A percentile compares a stretch with the other conserved stretches of the same genome.
Conservation (phyloP, 2,329 filamentous ascomycete species). For the Penicillium occitanis region DNA sequence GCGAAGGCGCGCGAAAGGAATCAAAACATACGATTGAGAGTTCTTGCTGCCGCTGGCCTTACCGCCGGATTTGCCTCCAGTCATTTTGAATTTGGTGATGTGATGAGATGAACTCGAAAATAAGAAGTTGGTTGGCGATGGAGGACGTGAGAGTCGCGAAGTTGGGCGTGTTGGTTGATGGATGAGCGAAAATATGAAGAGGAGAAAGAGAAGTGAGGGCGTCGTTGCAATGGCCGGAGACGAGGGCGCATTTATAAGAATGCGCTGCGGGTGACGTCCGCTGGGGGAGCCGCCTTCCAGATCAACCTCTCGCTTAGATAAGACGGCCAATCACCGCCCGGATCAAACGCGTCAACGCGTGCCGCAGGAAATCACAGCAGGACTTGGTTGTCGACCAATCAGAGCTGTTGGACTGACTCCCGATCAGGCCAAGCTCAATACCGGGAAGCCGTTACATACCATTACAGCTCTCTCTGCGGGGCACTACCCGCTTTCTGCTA, state of each 20-base stretch:
- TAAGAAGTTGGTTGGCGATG: slow-evolving; percentile 21
- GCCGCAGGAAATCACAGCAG: slow-evolving; percentile 9
- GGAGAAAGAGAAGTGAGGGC: slow-evolving; percentile 32
- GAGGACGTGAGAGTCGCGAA: slow-evolving; percentile 12
- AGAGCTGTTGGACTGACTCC: slow-evolving; percentile 24
- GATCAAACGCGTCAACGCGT: slow-evolving; percentile 32
- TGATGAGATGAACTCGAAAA: slow-evolving; percentile 30
- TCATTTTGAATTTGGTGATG: slow-evolving; percentile 75
- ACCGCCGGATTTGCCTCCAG: slow-evolving; percentile 99
- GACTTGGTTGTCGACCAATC: neutral
- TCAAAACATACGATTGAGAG: slow-evolving; percentile 79
- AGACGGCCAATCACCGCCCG: slow-evolving; percentile 42
- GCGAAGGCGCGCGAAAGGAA: neutral
- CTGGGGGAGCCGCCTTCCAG: slow-evolving; percentile 41
- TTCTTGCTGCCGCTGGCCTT: slow-evolving; percentile 99
- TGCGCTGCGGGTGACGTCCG: slow-evolving; percentile 46
- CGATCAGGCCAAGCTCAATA: slow-evolving; percentile 33
- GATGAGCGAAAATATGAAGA: slow-evolving; percentile 30
- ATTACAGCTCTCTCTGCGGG: slow-evolving; percentile 26
- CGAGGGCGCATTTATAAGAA: slow-evolving; percentile 45
- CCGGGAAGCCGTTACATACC: slow-evolving; percentile 24
- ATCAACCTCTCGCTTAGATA: slow-evolving; percentile 49
- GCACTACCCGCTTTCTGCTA: neutral
- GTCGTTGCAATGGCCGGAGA: slow-evolving; percentile 31
- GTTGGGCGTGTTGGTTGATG: slow-evolving; percentile 24